Base-by-base conservation (phyloP, 2,329 filamentous ascomycete genomes). In the Huntiella bhutanensis region DNA sequence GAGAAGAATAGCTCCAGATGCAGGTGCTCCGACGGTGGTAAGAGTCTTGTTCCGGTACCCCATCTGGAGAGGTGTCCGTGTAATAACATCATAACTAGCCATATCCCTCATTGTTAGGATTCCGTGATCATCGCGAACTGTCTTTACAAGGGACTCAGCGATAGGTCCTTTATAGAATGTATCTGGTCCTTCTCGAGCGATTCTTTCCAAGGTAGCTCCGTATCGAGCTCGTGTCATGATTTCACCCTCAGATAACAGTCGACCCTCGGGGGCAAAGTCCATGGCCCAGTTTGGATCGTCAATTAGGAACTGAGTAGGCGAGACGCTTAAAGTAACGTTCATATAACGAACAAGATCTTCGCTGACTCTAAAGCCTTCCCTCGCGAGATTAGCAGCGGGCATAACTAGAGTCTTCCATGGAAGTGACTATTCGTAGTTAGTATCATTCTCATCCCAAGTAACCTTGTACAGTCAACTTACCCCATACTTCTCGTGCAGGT, bases 251-350 rank as follows among this genome's bases (percentile, higher is more conserved):
- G 70, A 65, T 0, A 94, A 55, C 2, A 83, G 65, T 0, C 70
- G 79, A 3, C 86, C 88, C 50, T 87, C 77, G 0, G 85, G 85
- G 2, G 85, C 86, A 63, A 95, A 95, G 57, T 95, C 88, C 41
- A 82, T 60, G 0, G 87, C 84, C 80, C 85, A 96, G 3, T 75
- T 73, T 0, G 80, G 77, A 48, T 95, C 76, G 3, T 81, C 68
- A 0, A 77, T 64, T 0, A 95, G 63, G 55, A 93, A 94, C 53
- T 84, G 65, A 43, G 55, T 41, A 52, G 1, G 54, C 53, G 5
- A 53, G 46, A 4, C 40, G n/a, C 33, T 34, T 10, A 51, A 36
- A 10, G 43, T 39, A 37, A 58, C 64, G 1, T 66, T 57, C 72
- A 93, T 88, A 55, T 88, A 88, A 6, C 66, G 68, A 16, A 85